phyloP scores from a whole-genome alignment of 306 rosid species.

The Erythrophleum fordii region DNA sequence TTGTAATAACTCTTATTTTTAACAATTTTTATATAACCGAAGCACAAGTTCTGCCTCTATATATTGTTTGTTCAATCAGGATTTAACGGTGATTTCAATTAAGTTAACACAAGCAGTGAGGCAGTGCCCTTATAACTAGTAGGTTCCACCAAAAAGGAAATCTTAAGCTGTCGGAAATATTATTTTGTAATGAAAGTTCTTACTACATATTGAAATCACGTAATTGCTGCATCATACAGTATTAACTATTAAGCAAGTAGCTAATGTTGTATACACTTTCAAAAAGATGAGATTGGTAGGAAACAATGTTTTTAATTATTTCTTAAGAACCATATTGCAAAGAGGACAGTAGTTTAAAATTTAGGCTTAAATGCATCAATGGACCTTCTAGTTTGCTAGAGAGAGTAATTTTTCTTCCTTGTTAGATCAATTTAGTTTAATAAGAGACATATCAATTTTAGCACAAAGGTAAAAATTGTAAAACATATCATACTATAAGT shows the following conservation, averaged over 20 bases:
- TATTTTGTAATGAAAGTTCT: not conserved
- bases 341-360: not conserved
- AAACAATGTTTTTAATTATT: not conserved
- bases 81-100: not conserved
- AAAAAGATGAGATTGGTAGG: not conserved
- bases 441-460: too few relatives aligned
- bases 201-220: not conserved
- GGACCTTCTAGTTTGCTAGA: too few relatives aligned
- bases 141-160: not conserved
- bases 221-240: not conserved
- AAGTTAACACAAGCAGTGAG: not conserved
- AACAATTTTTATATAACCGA: not conserved
- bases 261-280: not conserved
- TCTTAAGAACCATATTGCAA: not conserved
- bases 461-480: too few relatives aligned
- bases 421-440: too few relatives aligned
- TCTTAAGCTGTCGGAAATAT: not conserved
- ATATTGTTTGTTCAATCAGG: not conserved
- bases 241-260: not conserved
- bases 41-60: not conserved
- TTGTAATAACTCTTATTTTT: slow-evolving; percentile 30
- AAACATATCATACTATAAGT: too few relatives aligned
- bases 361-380: not conserved
- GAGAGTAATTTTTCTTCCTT: too few relatives aligned
- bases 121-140: slow-evolving; percentile 8